Evolutionary conservation across 495 filamentous ascomycete genomes (phyloP), one percentile per base, ranked within the genome.

Genomic region (Chlorociboria aeruginascens): DNA sequence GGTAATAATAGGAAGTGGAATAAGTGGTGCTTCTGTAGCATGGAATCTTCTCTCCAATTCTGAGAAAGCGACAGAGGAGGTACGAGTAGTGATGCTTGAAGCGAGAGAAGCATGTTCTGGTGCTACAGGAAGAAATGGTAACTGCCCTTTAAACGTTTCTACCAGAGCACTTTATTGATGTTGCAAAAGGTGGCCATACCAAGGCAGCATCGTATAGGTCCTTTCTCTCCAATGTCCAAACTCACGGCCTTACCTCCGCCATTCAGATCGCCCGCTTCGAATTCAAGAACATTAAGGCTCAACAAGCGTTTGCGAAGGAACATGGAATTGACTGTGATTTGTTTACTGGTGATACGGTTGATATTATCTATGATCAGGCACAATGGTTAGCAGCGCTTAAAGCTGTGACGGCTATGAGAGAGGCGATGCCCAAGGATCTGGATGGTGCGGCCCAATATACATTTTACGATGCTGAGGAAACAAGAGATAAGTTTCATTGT

Each of bases 1-100:
- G 32, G 69, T 81, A 12, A 74, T 87, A 37, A 77, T 87, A 43
- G 83, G 83, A 29, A 82, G 77, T 34, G 83, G 83, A 6, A 85
- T 86, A 46, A 81, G 78, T 0, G 81, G 83, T 10, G 68, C 79
- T 0, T 65, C 73, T 0, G 63, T 82, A 3, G 76, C 81, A 7
- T 78, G 71, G 61, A 70, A 73, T 10, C 62, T 85, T 0, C 64
- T 85, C 6, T 57, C 50, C 29, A 44, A 55, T 17, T 12, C 20
- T 3, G 16, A 17, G 28, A 10, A 10, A 10, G 16, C 32, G 11
- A 2, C 44, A 45, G 36, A 29, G 40, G 40, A 25, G 14, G 12
- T n/a, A n/a, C n/a, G n/a, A n/a, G n/a, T 79, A 8, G 60, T 79
- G 3, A 77, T 81, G 69, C 64, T 81, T n/a, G 78, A 82, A 49